These are phyloP conservation scores for Diaporthe eres DNA, from an alignment of 2,329 filamentous ascomycete species.

Conservation along the genomic window DNA sequence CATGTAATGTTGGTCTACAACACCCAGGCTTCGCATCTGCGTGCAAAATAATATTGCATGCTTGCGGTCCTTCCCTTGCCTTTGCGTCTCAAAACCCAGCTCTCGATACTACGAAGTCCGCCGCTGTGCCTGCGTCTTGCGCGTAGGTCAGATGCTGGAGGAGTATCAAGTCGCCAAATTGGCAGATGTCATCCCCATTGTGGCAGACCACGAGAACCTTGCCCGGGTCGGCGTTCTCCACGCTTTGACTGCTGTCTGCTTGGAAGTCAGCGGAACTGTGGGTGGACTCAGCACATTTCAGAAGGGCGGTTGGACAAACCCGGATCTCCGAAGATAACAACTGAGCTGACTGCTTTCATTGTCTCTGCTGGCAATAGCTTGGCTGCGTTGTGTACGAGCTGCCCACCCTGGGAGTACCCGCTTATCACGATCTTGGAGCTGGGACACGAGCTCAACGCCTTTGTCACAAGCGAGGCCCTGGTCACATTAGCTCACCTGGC, in stretches of 20 bases:
- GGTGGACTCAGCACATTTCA: rapidly evolving
- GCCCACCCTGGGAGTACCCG: conserved; percentile 54
- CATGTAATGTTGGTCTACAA: neutral
- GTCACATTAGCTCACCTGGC: conserved; percentile 14
- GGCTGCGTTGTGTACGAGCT: conserved; percentile 49
- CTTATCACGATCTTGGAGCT: conserved; percentile 57
- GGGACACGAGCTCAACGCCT: conserved; percentile 54
- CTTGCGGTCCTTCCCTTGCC: neutral
- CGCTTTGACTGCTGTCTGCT: conserved; percentile 41
- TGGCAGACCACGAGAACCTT: conserved; percentile 45
- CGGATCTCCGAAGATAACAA: conserved; percentile 50
- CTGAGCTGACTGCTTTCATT: conserved; percentile 44
- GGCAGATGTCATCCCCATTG: conserved; percentile 47
- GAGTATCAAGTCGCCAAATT: conserved; percentile 45
- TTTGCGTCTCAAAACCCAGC: conserved; percentile 5
- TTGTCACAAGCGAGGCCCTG: conserved; percentile 51
- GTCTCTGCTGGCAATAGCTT: conserved; percentile 41
- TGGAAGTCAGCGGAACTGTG: neutral
- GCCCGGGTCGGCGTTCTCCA: conserved; percentile 40
- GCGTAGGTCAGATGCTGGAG: conserved; percentile 48
- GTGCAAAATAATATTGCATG: too few species aligned
- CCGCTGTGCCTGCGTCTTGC: conserved; percentile 44
- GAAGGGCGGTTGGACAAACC: conserved; percentile 14
- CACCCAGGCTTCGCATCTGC: neutral
- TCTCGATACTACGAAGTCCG: conserved; percentile 45